These are phyloP conservation scores for Agastache rugosa DNA, from an alignment of 257 asterid species.

Conservation along the genomic window DNA sequence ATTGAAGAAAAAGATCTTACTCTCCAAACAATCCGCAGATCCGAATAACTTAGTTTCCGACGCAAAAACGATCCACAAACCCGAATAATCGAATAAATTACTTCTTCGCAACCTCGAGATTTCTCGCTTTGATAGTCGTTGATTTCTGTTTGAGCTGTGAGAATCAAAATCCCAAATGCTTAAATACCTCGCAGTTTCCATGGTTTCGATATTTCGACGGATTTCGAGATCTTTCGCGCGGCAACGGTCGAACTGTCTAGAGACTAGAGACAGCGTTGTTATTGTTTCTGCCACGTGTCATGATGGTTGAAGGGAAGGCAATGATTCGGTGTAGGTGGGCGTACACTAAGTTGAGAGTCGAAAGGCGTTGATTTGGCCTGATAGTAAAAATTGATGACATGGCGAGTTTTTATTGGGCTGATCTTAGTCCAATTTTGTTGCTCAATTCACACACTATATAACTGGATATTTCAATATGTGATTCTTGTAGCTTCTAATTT, in stretches of 20 bases:
- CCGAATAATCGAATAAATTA: slow-evolving; percentile 25
- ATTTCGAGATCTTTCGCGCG: slow-evolving; percentile 76
- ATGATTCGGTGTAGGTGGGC: slow-evolving; percentile 18
- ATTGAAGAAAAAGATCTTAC: slow-evolving; percentile 4
- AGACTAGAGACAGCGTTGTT: slow-evolving; percentile 35
- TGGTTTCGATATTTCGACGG: slow-evolving; percentile 41
- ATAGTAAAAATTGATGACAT: background rate
- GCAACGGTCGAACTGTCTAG: slow-evolving; percentile 48
- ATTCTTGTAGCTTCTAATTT: background rate
- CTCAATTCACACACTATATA: background rate
- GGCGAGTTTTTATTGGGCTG: background rate
- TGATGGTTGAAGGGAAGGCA: background rate
- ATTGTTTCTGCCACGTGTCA: slow-evolving; percentile 39
- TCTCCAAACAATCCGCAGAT: slow-evolving; percentile 52
- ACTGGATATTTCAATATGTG: too few relatives aligned
- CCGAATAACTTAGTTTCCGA: slow-evolving; percentile 49
- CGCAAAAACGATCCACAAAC: slow-evolving; percentile 57
- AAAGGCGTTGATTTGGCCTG: background rate
- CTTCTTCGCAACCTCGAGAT: slow-evolving; percentile 16
- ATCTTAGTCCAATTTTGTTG: background rate
- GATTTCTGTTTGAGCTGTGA: background rate
- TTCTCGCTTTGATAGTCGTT: slow-evolving; percentile 18
- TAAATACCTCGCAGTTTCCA: slow-evolving; percentile 17
- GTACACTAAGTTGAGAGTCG: background rate
- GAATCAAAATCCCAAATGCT: slow-evolving; percentile 9